Percentiles rank a stretch among this genome's conserved stretches.
Evolutionary conservation across 306 rosid genomes (phyloP).

Genomic region (Gastrolobium villosum): DNA sequence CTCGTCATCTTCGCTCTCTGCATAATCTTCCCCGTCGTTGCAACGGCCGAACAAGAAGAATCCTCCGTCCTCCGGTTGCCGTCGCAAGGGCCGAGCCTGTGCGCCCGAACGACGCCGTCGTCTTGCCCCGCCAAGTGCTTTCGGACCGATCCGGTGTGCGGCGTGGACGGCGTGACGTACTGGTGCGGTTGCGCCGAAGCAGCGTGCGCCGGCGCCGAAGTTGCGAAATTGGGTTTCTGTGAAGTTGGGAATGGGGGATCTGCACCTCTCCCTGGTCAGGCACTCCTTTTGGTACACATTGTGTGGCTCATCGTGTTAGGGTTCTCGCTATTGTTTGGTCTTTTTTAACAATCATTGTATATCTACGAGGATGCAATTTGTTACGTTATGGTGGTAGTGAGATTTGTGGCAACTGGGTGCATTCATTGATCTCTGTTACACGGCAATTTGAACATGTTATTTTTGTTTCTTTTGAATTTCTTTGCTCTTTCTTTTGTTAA

Average conservation of each 20-base stretch:
- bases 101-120: slow-evolving; percentile 47
- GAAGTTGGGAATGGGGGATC: slow-evolving; percentile 86
- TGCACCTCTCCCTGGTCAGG: slow-evolving; percentile 85
- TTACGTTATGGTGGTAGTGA: slow-evolving; percentile 15
- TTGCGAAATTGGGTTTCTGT: slow-evolving; percentile 78
- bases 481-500: slow-evolving; percentile 31
- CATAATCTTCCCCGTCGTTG: slow-evolving; percentile 28
- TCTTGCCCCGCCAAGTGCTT: slow-evolving; percentile 87
- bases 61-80: slow-evolving; percentile 13
- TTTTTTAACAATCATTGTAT: slow-evolving; percentile 39
- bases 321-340: slow-evolving; percentile 79
- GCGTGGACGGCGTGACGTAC: slow-evolving; percentile 82
- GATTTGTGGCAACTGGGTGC: background rate
- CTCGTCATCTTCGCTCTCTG: slow-evolving; percentile 27
- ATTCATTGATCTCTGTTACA: background rate
- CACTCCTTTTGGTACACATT: slow-evolving; percentile 87
- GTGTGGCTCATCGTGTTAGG: slow-evolving; percentile 91
- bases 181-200: slow-evolving; percentile 98
- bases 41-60: no score
- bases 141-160: slow-evolving; percentile 84
- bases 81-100: slow-evolving; percentile 54
- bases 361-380: slow-evolving; percentile 11
- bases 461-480: background rate
- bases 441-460: slow-evolving; percentile 21
- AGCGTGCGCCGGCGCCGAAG: slow-evolving; percentile 73